Evolutionary conservation across 345 rosid genomes (phyloP).

Genomic region (Corchorus capsularis): DNA sequence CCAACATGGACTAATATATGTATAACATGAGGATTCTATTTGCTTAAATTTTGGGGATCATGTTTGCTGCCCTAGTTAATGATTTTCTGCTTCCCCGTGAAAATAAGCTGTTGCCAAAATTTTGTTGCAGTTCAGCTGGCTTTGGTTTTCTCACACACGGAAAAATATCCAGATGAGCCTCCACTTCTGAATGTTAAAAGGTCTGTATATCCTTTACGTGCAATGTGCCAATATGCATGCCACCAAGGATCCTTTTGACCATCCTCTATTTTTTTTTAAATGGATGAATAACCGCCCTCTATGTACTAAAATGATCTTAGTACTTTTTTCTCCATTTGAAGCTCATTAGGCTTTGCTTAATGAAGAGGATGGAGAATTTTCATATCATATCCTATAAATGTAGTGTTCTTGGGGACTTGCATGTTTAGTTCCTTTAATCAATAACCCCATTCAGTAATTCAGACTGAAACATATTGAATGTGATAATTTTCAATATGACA

Average conservation of each 20-base stretch:
- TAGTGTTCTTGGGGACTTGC: not conserved
- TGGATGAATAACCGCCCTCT: too few relatives aligned
- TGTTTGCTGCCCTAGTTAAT: slow-evolving; percentile 1
- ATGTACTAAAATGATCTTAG: not conserved
- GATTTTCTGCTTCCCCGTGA: slow-evolving; percentile 13
- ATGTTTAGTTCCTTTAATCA: not conserved
- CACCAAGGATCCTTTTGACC: not conserved
- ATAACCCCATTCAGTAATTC: not conserved
- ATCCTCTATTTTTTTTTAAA: not conserved
- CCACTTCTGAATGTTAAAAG: slow-evolving; percentile 83
- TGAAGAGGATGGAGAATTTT: not conserved
- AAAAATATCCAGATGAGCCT: slow-evolving; percentile 84
- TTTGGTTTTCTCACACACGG: slow-evolving; percentile 86
- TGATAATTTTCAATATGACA: not conserved
- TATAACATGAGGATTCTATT: not conserved
- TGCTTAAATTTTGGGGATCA: not conserved
- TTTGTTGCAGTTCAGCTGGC: slow-evolving; percentile 80
- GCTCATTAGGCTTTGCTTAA: not conserved
- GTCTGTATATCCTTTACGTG: slow-evolving; percentile 37
- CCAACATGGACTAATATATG: not conserved
- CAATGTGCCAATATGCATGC: slow-evolving; percentile 12
- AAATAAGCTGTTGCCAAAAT: slow-evolving; percentile 22
- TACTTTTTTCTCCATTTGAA: not conserved
- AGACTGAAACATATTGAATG: not conserved
- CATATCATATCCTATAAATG: not conserved